Conservation (phyloP, 176 grass and related monocot species). For the Thinopyrum elongatum region DNA sequence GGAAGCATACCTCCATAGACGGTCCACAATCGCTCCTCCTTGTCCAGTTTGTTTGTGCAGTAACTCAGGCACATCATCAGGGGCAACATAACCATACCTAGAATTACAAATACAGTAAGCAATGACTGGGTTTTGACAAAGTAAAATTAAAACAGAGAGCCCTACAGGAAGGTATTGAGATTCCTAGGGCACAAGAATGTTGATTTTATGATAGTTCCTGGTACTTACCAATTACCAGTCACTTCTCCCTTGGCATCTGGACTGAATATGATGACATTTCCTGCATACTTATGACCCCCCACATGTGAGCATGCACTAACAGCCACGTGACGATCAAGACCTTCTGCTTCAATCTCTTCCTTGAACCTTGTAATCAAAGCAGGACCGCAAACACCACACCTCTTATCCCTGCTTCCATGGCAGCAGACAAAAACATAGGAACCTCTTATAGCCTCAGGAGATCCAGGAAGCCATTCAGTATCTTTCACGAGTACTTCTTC, state of each 20-base stretch:
- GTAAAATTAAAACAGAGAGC: background rate
- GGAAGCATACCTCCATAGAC: slow-evolving; percentile 77
- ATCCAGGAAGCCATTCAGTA: slow-evolving; percentile 72
- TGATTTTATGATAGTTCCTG: background rate
- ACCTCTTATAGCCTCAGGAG: slow-evolving; percentile 59
- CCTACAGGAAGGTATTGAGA: background rate
- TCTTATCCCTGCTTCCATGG: slow-evolving; percentile 88
- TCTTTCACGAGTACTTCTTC: slow-evolving; percentile 94
- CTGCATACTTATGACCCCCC: slow-evolving; percentile 97
- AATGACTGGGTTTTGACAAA: background rate
- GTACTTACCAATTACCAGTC: slow-evolving; percentile 88
- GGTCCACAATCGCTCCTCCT: slow-evolving; percentile 64
- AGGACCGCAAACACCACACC: slow-evolving; percentile 91
- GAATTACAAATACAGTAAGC: slow-evolving; percentile 43
- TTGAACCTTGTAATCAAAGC: slow-evolving; percentile 72
- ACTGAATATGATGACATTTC: slow-evolving; percentile 92
- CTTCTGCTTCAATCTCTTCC: slow-evolving; percentile 63
- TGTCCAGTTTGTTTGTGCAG: slow-evolving; percentile 76
- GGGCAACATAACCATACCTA: slow-evolving; percentile 98
- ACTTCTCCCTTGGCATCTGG: slow-evolving; percentile 55
- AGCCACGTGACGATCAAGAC: slow-evolving; percentile 62
- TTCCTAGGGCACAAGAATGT: background rate
- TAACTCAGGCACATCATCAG: slow-evolving; percentile 85
- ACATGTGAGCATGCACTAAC: slow-evolving; percentile 88
- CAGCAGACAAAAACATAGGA: slow-evolving; percentile 89